Percentiles rank a stretch among this genome's conserved stretches.
phyloP scores from a whole-genome alignment of 1,139 yeast species.

The Candida pseudocylindracea region DNA sequence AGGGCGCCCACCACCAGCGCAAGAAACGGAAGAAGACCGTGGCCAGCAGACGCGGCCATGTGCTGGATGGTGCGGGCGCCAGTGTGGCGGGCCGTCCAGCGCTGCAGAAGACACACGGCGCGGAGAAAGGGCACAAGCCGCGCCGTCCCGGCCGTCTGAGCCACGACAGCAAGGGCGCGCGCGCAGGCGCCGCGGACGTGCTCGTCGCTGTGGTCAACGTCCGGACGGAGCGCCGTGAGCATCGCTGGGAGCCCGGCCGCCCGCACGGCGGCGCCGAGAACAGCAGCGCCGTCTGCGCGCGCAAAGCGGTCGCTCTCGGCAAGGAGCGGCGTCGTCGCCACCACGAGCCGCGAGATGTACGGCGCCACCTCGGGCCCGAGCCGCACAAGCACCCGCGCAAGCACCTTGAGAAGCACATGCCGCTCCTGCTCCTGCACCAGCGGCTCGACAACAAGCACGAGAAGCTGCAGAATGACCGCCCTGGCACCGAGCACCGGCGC shows the following conservation, averaged over 20 bases:
- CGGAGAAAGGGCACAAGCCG: slow-evolving; percentile 54
- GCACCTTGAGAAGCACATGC: slow-evolving; percentile 55
- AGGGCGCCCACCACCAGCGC: slow-evolving; percentile 42
- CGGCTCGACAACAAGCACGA: slow-evolving; percentile 59
- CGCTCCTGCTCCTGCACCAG: slow-evolving; percentile 65
- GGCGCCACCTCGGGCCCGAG: slow-evolving; percentile 51
- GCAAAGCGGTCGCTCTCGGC: slow-evolving; percentile 60
- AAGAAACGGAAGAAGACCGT: slow-evolving; percentile 59
- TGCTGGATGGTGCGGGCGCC: slow-evolving; percentile 69
- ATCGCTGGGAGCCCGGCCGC: slow-evolving; percentile 71
- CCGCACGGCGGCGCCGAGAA: slow-evolving; percentile 43
- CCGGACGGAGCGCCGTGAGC: slow-evolving; percentile 60
- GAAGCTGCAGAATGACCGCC: slow-evolving; percentile 37
- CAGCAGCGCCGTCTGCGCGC: slow-evolving; percentile 65
- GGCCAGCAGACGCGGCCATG: slow-evolving; percentile 45
- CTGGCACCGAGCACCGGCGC: slow-evolving; percentile 52
- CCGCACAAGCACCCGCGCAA: slow-evolving; percentile 45
- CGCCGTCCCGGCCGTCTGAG: slow-evolving; percentile 57
- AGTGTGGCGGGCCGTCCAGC: slow-evolving; percentile 76
- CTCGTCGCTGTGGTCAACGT: slow-evolving; percentile 68
- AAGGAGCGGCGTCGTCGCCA: slow-evolving; percentile 59
- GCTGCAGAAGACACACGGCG: slow-evolving; percentile 65
- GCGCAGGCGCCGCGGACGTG: slow-evolving; percentile 61
- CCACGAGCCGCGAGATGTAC: slow-evolving; percentile 46
- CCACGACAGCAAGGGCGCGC: slow-evolving; percentile 67